Percentiles rank a stretch among this genome's conserved stretches.
phyloP scores from a whole-genome alignment of 306 rosid species.

The Rosa persica region DNA sequence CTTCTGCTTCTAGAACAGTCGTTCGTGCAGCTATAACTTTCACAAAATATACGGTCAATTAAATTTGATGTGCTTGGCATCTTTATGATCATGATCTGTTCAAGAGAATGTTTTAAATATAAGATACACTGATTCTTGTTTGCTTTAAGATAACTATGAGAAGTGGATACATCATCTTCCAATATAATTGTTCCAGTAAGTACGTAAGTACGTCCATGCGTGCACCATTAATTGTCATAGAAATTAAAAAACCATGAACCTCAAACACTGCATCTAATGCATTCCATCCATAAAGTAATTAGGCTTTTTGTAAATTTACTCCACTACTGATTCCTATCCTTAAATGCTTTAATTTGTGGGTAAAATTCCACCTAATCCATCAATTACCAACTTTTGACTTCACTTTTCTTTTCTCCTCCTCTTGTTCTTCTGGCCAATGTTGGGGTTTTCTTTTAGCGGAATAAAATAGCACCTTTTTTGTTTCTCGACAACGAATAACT shows the following conservation, averaged over 20 bases:
- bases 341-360: background rate
- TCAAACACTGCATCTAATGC: background rate
- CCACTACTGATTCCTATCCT: background rate
- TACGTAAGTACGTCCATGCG: background rate
- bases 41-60: too few species aligned
- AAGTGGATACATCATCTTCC: background rate
- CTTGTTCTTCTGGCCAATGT: background rate
- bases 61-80: background rate
- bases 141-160: background rate
- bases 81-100: background rate
- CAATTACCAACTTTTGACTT: slow-evolving; percentile 12
- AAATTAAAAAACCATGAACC: background rate
- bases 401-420: background rate
- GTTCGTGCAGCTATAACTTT: too few species aligned
- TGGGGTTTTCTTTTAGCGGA: background rate
- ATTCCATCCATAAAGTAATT: background rate
- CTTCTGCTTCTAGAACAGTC: too few species aligned
- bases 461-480: background rate
- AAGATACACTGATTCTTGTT: background rate
- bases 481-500: background rate
- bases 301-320: background rate
- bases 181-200: background rate
- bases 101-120: too few species aligned
- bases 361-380: slow-evolving; percentile 2
- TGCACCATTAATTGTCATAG: background rate